Conservation (phyloP, 306 rosid species). For the Sechiopsis laciniata region DNA sequence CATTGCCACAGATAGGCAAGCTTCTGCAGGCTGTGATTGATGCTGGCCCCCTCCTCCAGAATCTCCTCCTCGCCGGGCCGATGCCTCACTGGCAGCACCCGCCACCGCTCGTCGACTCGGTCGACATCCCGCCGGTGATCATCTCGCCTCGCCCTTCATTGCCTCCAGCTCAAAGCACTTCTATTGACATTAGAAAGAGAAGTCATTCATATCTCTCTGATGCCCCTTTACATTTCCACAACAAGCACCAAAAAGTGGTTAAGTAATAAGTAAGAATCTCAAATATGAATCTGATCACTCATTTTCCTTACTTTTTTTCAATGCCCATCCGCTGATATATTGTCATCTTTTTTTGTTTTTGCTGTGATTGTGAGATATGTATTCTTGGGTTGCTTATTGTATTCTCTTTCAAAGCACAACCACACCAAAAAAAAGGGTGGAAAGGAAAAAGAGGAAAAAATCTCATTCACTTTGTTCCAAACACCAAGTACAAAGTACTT, state of each 20-base stretch:
- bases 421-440: slow-evolving; percentile 14
- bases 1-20: slow-evolving; percentile 78
- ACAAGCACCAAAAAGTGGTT: slow-evolving; percentile 14
- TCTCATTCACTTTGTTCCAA: neutral
- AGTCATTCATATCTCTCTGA: slow-evolving; percentile 11
- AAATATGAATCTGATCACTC: neutral
- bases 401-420: slow-evolving; percentile 17
- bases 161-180: slow-evolving; percentile 16
- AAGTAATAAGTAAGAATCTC: slow-evolving; percentile 4
- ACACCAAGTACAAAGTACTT: slow-evolving; percentile 15
- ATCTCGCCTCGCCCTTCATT: slow-evolving; percentile 33
- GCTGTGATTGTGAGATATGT: slow-evolving; percentile 16
- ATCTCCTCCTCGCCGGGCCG: slow-evolving; percentile 76
- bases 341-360: slow-evolving; percentile 11
- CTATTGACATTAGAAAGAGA: slow-evolving; percentile 16
- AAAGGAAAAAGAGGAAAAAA: neutral
- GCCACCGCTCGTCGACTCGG: slow-evolving; percentile 58
- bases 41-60: slow-evolving; percentile 80
- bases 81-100: slow-evolving; percentile 92
- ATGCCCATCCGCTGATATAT: neutral
- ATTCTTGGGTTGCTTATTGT: neutral
- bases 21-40: slow-evolving; percentile 72
- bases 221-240: slow-evolving; percentile 1
- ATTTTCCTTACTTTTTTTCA: neutral
- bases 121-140: slow-evolving; percentile 64